A percentile compares a stretch with the other conserved stretches of the same genome.
phyloP scores from a whole-genome alignment of 1,139 yeast genomes.

The Geotrichum bryndzae region DNA sequence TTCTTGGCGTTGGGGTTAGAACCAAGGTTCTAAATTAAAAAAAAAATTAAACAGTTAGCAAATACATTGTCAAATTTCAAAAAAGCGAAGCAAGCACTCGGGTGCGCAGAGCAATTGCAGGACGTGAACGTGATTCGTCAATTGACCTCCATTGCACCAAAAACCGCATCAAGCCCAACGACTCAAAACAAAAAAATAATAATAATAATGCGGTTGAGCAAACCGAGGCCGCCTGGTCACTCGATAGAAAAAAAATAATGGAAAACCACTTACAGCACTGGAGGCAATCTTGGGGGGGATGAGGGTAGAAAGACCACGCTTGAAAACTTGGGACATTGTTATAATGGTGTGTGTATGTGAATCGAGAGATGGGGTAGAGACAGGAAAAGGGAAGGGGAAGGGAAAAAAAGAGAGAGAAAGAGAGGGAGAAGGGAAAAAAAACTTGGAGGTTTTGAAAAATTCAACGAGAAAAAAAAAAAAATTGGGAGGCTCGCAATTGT shows the following conservation, averaged over 20 bases:
- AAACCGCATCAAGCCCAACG: not conserved
- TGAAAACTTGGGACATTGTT: slow-evolving; percentile 73
- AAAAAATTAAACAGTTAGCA: too few species aligned
- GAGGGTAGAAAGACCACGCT: slow-evolving; percentile 91
- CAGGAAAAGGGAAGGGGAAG: not conserved
- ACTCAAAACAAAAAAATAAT: too few species aligned
- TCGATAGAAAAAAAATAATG: not conserved
- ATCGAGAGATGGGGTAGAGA: not conserved
- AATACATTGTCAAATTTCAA: not conserved
- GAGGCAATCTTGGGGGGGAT: slow-evolving; percentile 99
- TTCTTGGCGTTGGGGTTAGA: slow-evolving; percentile 95
- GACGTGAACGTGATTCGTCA: not conserved
- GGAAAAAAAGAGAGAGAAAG: not conserved
- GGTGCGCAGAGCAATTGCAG: not conserved
- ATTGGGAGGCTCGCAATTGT: not conserved
- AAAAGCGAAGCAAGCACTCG: not conserved
- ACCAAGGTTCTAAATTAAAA: slow-evolving; percentile 62
- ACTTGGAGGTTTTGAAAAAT: slow-evolving; percentile 1
- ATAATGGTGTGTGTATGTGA: not conserved
- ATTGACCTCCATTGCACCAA: not conserved
- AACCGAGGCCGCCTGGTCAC: not conserved
- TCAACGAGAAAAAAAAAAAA: not conserved
- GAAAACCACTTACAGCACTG: slow-evolving; percentile 61
- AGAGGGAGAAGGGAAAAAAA: not conserved
- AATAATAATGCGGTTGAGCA: not conserved